Percentiles rank a stretch among this genome's conserved stretches.
Conservation (phyloP, 129 eudicot genomes). For the Arctium lappa region DNA sequence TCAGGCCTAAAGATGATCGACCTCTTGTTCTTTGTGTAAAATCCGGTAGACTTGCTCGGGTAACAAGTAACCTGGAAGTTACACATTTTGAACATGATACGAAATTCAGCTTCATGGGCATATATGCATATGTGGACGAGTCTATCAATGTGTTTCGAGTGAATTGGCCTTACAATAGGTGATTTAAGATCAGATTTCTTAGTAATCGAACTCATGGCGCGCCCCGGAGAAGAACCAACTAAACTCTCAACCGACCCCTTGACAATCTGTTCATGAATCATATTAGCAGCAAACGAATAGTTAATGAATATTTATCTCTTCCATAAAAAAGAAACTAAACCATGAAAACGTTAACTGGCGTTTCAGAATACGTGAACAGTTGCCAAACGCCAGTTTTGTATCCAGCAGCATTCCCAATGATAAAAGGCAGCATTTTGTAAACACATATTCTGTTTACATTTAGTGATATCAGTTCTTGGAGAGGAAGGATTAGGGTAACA, state of each 20-base stretch:
- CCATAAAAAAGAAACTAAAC: neutral
- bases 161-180: conserved; percentile 32
- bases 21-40: conserved; percentile 36
- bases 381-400: neutral
- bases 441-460: no score
- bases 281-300: neutral
- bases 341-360: neutral
- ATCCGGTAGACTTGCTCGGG: conserved; percentile 49
- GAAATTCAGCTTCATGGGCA: neutral
- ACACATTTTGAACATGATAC: neutral
- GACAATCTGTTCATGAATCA: conserved; percentile 41
- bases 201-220: conserved; percentile 40
- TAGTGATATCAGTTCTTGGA: no score
- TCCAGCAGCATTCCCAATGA: no score
- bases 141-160: neutral
- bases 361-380: neutral
- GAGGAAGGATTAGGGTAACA: no score
- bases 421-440: no score
- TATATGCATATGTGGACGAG: conserved; percentile 3
- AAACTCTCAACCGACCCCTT: conserved; percentile 52
- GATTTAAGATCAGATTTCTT: conserved; percentile 43
- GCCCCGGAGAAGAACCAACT: conserved; percentile 40
- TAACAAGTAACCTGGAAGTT: conserved; percentile 42
- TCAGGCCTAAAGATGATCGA: conserved; percentile 50
- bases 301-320: neutral